Evolutionary conservation across 768 basidiomycete species (phyloP), one percentile per base, ranked within the genome.

Genomic region (Lepiota venenata): DNA sequence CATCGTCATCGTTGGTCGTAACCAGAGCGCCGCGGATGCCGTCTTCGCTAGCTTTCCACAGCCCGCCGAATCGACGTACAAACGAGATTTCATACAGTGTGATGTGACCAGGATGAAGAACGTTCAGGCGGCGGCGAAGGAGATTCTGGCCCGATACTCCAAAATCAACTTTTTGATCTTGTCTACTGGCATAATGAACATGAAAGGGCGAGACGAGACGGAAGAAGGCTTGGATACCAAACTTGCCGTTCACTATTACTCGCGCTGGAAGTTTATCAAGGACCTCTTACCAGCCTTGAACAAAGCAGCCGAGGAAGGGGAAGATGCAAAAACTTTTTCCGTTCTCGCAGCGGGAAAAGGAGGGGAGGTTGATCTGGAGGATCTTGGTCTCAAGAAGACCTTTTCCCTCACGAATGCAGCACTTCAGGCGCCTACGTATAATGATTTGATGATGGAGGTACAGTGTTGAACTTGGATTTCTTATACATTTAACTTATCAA

Each of bases 381-480:
- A 81, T 52, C 67, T 80, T 18, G 78, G 73, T 0, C 61, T 83
- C 60, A 78, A 78, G 67, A 77, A 78, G 63, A 65, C 50, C n/a
- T 83, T 70, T 61, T 69, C 65, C 1, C 29, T 71, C 0, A 10
- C 54, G 5, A 71, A 66, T 2, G 75, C 75, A 0, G 73, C 67
- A 1, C 22, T 63, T 32, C 57, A 66, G 1, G 67, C 71, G 0
- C 66, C 72, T 15, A 77, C 79, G 0, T 82, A 82, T 57, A 82
- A 73, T 55, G 81, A 83, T 61, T 59, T 79, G n/a, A 78, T 79
- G 76, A 56, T 81, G 43, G 71, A 80, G 73, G 81, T 78, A 45
- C 3, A 66, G 61, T 37, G 56, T 37, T n/a, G 22, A 36, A 35
- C 15, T 53, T 50, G 4, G 10, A 16, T 22, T 18, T 25, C 21